phyloP scores from a whole-genome alignment of 2,329 filamentous ascomycete species.

The Clonostachys chloroleuca region DNA sequence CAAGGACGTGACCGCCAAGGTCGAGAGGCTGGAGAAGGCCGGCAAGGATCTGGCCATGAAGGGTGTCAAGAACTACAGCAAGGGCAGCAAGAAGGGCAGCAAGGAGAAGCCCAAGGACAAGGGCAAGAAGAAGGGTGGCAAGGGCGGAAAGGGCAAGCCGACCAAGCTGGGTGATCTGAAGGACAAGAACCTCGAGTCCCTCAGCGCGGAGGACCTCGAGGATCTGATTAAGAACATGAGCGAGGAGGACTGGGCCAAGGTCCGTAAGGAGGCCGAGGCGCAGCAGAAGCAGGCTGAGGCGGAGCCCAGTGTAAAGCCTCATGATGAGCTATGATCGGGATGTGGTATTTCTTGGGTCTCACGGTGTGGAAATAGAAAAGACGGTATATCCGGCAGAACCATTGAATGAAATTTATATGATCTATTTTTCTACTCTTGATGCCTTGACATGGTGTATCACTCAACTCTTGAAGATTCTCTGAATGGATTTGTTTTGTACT shows the following conservation, averaged over 20 bases:
- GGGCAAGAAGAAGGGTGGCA: conserved; percentile 24
- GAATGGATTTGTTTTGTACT: no score
- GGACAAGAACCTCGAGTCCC: conserved; percentile 18
- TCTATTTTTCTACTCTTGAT: no score
- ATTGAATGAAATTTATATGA: no score
- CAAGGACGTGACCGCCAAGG: conserved; percentile 66
- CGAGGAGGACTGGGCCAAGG: conserved; percentile 10
- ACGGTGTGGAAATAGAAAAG: not conserved
- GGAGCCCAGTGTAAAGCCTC: conserved; percentile 15
- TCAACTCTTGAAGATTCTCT: no score
- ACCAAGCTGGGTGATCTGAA: conserved; percentile 31
- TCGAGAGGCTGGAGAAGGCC: conserved; percentile 66
- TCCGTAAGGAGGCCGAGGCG: conserved; percentile 18
- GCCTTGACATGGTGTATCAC: no score
- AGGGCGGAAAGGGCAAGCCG: conserved; percentile 24
- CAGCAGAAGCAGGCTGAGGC: conserved; percentile 17
- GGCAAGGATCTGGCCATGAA: conserved; percentile 68
- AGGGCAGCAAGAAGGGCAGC: conserved; percentile 36
- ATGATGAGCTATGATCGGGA: conserved; percentile 7
- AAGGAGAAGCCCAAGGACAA: conserved; percentile 41
- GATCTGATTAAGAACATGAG: conserved; percentile 35
- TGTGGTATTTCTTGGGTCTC: not conserved
- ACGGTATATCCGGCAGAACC: no score
- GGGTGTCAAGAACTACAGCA: conserved; percentile 54
- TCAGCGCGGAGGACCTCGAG: conserved; percentile 32